A percentile compares a stretch with the other conserved stretches of the same genome.
Conservation (phyloP, 352 stramenopile genomes). For the Globisporangium nodosum region DNA sequence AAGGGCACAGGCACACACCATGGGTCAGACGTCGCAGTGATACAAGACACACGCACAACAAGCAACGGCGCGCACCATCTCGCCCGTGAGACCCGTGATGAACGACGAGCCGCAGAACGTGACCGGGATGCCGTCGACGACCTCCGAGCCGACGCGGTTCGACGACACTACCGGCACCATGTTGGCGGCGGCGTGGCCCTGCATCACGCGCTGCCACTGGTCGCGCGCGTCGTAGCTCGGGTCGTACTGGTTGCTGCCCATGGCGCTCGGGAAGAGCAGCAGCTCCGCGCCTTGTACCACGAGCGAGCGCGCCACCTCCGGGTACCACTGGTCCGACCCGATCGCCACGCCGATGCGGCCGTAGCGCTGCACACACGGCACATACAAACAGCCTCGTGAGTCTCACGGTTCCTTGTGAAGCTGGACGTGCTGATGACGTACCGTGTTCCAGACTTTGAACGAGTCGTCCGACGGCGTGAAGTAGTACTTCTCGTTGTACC, state of each 20-base stretch:
- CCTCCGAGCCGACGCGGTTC: slow-evolving; percentile 85
- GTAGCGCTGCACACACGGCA: slow-evolving; percentile 44
- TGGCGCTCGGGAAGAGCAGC: slow-evolving; percentile 72
- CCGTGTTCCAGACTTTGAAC: slow-evolving; percentile 89
- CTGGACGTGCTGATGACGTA: slow-evolving; percentile 13
- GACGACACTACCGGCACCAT: slow-evolving; percentile 90
- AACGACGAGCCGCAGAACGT: slow-evolving; percentile 92
- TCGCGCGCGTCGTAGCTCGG: slow-evolving; percentile 80
- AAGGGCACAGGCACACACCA: slow-evolving; percentile 6
- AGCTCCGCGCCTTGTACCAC: slow-evolving; percentile 88
- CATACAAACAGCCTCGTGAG: background rate
- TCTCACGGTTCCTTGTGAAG: background rate
- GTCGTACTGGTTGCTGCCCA: slow-evolving; percentile 87
- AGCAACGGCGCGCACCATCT: slow-evolving; percentile 48
- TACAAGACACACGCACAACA: too few species aligned
- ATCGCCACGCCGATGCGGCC: slow-evolving; percentile 87
- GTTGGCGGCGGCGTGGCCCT: slow-evolving; percentile 85
- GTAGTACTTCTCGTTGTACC: slow-evolving; percentile 92
- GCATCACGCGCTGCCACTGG: slow-evolving; percentile 91
- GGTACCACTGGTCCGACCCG: slow-evolving; percentile 92
- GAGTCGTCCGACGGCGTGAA: slow-evolving; percentile 88
- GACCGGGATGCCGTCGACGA: slow-evolving; percentile 75
- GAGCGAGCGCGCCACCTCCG: slow-evolving; percentile 84
- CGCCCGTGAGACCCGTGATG: slow-evolving; percentile 88
- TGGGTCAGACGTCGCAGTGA: background rate